phyloP scores from a whole-genome alignment of 805 yeast species.

The Saturnispora galanensis region DNA sequence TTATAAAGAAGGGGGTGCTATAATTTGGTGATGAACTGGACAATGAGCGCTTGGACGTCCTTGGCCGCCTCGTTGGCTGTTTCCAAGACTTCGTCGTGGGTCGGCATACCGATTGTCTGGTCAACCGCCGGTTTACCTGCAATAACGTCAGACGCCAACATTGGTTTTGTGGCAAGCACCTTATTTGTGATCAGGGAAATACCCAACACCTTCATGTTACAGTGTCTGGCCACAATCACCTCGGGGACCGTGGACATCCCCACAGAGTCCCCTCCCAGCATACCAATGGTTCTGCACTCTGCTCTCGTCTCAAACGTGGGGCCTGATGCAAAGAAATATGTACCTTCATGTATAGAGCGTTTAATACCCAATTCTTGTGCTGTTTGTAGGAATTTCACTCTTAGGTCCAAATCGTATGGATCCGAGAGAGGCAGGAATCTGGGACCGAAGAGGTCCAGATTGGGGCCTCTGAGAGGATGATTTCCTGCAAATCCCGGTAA shows the following conservation, averaged over 20 bases:
- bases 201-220: constrained; percentile 75
- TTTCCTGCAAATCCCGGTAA: constrained; percentile 84
- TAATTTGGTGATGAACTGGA: constrained; percentile 36
- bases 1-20: not conserved
- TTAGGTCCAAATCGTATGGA: constrained; percentile 70
- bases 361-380: constrained; percentile 36
- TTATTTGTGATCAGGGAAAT: constrained; percentile 79
- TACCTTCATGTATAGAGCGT: constrained; percentile 76
- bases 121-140: constrained; percentile 21
- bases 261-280: constrained; percentile 83
- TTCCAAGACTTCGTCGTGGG: constrained; percentile 84
- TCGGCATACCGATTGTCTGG: constrained; percentile 65
- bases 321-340: constrained; percentile 77
- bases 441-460: constrained; percentile 70
- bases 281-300: constrained; percentile 66
- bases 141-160: constrained; percentile 46
- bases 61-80: constrained; percentile 70
- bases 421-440: constrained; percentile 83
- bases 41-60: constrained; percentile 68
- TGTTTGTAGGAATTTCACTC: constrained; percentile 48
- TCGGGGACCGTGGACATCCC: constrained; percentile 99
- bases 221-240: constrained; percentile 84
- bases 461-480: constrained; percentile 84
- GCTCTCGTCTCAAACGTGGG: constrained; percentile 93
- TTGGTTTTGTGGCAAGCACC: constrained; percentile 61